phyloP scores from a whole-genome alignment of 2,329 filamentous ascomycete genomes.

The Alternaria solani region DNA sequence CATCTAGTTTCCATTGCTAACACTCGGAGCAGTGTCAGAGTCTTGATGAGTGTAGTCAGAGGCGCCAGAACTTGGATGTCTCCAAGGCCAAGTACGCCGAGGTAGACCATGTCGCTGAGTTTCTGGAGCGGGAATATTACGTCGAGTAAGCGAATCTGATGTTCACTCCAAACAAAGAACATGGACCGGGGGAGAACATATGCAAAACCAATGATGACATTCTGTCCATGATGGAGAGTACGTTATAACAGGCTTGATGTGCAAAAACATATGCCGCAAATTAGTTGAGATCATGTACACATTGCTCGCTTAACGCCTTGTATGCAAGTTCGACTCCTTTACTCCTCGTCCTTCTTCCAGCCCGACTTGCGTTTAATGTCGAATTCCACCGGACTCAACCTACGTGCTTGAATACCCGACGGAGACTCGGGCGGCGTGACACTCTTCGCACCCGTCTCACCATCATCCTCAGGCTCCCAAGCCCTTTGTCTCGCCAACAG shows the following conservation, averaged over 20 bases:
- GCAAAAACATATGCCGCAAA: slow-evolving; percentile 1
- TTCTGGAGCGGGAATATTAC: slow-evolving; percentile 36
- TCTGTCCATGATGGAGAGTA: not conserved
- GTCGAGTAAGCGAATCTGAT: slow-evolving; percentile 6
- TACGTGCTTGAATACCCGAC: slow-evolving; percentile 13
- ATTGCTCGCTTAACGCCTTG: slow-evolving; percentile 1
- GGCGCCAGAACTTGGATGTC: slow-evolving; percentile 5
- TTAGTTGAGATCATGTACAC: not conserved
- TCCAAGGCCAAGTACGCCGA: slow-evolving; percentile 24
- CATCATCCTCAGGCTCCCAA: slow-evolving; percentile 17
- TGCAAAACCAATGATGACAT: not conserved
- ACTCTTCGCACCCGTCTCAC: not conserved
- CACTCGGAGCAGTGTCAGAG: slow-evolving; percentile 26
- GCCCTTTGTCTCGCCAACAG: slow-evolving; percentile 22
- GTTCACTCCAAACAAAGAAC: not conserved
- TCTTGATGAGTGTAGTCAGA: slow-evolving; percentile 23
- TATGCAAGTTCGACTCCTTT: not conserved
- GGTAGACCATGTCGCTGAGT: slow-evolving; percentile 25
- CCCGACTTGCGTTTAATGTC: slow-evolving; percentile 20
- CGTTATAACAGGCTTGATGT: not conserved
- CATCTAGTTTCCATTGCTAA: not conserved
- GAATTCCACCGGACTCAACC: slow-evolving; percentile 10
- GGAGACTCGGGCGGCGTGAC: slow-evolving; percentile 19
- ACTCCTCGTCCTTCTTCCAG: slow-evolving; percentile 19
- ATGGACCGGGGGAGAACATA: not conserved